Conservation (phyloP, 352 stramenopile species). For the Peronospora destructor region DNA sequence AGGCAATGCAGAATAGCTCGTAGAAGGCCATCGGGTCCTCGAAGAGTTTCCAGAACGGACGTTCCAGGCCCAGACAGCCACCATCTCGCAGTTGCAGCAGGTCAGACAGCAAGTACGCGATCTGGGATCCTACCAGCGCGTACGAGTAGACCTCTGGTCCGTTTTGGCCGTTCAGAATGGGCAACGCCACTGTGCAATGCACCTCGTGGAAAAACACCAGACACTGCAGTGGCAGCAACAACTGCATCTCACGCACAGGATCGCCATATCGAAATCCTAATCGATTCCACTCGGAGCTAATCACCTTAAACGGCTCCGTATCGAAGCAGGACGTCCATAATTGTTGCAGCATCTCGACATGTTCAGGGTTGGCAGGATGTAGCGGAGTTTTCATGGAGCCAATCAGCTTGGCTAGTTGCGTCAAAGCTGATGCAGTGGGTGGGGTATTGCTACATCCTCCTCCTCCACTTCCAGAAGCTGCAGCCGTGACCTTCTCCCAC, state of each 20-base stretch:
- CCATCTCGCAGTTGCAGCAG: constrained; percentile 71
- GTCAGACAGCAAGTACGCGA: constrained; percentile 57
- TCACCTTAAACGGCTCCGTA: constrained; percentile 43
- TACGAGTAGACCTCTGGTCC: constrained; percentile 58
- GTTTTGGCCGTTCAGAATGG: constrained; percentile 61
- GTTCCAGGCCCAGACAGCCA: constrained; percentile 60
- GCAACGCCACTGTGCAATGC: constrained; percentile 50
- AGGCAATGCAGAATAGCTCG: constrained; percentile 71
- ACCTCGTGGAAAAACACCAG: constrained; percentile 80
- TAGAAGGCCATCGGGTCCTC: constrained; percentile 80
- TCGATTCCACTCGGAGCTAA: constrained; percentile 42
- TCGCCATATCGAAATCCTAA: constrained; percentile 66
- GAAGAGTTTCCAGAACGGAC: constrained; percentile 80
- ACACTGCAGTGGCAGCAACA: constrained; percentile 65
- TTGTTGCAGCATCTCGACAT: constrained; percentile 56
- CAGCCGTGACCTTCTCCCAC: constrained; percentile 63
- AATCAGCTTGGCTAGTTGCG: constrained; percentile 63
- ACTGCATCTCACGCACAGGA: constrained; percentile 61
- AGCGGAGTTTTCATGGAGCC: constrained; percentile 56
- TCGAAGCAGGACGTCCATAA: constrained; percentile 75
- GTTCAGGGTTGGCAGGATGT: constrained; percentile 51
- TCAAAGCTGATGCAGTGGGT: constrained; percentile 50
- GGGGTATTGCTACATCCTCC: constrained; percentile 25
- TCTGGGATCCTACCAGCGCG: constrained; percentile 41
- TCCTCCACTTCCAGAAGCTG: constrained; percentile 16